Evolutionary conservation across 305 asterid species (phyloP).

Genomic region (Coffea humblotiana): DNA sequence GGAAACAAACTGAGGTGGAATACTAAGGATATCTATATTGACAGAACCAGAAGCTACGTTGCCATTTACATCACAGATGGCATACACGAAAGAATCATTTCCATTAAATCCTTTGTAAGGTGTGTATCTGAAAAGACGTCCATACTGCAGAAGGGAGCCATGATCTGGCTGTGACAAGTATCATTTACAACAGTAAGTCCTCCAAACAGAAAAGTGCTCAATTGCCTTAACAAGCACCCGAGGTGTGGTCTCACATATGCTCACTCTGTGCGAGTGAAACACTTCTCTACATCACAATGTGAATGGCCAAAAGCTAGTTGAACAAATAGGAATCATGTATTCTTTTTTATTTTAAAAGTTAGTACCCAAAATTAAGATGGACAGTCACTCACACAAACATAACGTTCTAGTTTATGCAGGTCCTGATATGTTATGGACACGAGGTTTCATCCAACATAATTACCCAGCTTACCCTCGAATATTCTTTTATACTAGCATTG

Average conservation of each 20-base stretch:
- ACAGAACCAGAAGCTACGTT: conserved; percentile 73
- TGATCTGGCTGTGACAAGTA: conserved; percentile 61
- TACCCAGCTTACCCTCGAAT: conserved; percentile 46
- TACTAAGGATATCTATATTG: conserved; percentile 55
- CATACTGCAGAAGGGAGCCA: conserved; percentile 71
- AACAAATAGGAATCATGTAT: too few species aligned
- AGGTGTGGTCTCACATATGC: neutral
- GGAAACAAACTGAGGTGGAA: conserved; percentile 74
- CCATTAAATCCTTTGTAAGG: conserved; percentile 76
- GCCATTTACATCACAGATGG: conserved; percentile 59
- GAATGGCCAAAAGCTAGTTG: neutral
- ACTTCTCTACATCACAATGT: neutral
- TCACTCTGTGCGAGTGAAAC: neutral
- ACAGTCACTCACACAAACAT: neutral
- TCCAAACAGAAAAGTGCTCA: neutral
- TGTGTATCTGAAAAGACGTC: conserved; percentile 64
- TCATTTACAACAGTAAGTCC: conserved; percentile 19
- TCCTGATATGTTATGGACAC: neutral
- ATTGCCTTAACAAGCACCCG: neutral
- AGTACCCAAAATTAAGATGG: too few species aligned
- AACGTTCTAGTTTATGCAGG: neutral
- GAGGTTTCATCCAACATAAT: neutral
- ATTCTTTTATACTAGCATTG: conserved; percentile 57
- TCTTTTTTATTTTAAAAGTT: neutral
- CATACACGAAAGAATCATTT: conserved; percentile 66